These are phyloP conservation scores for Neurospora intermedia DNA, from an alignment of 495 filamentous ascomycete species.

Conservation along the genomic window DNA sequence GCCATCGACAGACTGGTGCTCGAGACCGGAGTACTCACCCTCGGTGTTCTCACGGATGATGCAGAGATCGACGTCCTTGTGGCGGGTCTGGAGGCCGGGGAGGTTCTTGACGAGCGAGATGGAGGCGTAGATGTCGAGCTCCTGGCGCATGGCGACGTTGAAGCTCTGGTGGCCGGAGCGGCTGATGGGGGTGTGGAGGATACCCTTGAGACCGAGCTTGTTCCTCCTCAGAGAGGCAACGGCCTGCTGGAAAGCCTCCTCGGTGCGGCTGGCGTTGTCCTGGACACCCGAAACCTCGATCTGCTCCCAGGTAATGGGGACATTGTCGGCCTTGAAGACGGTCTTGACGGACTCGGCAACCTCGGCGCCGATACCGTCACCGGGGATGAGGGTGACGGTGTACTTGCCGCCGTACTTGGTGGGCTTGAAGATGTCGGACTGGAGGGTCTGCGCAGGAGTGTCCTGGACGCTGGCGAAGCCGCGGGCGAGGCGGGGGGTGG, in stretches of 20 bases:
- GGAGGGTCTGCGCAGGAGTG: constrained; percentile 75
- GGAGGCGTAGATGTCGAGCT: constrained; percentile 98
- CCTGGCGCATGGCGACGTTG: constrained; percentile 97
- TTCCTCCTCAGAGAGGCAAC: constrained; percentile 92
- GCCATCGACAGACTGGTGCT: constrained; percentile 94
- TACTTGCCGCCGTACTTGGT: constrained; percentile 99
- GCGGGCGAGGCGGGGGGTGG: constrained; percentile 34
- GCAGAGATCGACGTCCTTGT: constrained; percentile 92
- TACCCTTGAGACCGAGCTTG: constrained; percentile 96
- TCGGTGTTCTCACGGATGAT: constrained; percentile 99
- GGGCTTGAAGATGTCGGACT: constrained; percentile 90
- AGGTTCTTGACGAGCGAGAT: constrained; percentile 99
- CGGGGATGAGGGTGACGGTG: constrained; percentile 95
- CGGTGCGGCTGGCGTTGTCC: constrained; percentile 71
- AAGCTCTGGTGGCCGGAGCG: constrained; percentile 97
- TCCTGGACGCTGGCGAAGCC: constrained; percentile 65
- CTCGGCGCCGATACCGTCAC: constrained; percentile 96
- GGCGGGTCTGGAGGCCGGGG: constrained; percentile 92
- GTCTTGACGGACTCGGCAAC: constrained; percentile 97
- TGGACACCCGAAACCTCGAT: constrained; percentile 84
- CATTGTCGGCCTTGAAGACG: constrained; percentile 98
- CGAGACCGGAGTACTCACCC: constrained; percentile 95
- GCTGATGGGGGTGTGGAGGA: constrained; percentile 93
- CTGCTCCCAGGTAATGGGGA: constrained; percentile 97
- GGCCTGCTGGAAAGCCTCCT: constrained; percentile 88